Percentiles rank a stretch among this genome's conserved stretches.
phyloP scores from a whole-genome alignment of 192 early-diverging fungal genomes.

The Entomortierella beljakovae region DNA sequence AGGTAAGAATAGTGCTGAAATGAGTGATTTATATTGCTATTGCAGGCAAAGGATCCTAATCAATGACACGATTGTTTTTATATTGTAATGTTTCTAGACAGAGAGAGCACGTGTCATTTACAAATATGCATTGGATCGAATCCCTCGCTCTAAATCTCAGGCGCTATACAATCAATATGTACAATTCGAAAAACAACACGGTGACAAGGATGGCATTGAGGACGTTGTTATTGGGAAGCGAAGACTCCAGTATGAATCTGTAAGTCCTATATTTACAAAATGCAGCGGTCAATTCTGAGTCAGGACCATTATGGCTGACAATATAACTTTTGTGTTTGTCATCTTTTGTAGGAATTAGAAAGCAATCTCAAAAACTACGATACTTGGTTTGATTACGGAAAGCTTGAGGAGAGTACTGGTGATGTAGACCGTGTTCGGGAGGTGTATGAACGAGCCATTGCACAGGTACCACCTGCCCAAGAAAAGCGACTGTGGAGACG shows the following conservation, averaged over 20 bases:
- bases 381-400: constrained; percentile 96
- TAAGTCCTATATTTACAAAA: constrained; percentile 19
- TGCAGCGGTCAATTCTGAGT: neutral
- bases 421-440: constrained; percentile 86
- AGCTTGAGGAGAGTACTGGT: constrained; percentile 86
- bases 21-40: too few relatives aligned
- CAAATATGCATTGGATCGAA: constrained; percentile 91
- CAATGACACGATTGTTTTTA: too few relatives aligned
- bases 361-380: constrained; percentile 93
- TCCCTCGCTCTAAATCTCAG: constrained; percentile 85
- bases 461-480: constrained; percentile 81
- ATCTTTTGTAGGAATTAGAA: constrained; percentile 56
- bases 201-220: constrained; percentile 89
- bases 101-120: constrained; percentile 97
- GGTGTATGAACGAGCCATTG: constrained; percentile 95
- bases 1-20: constrained; percentile 56
- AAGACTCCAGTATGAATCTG: constrained; percentile 89
- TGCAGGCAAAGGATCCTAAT: too few relatives aligned
- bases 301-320: neutral
- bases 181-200: constrained; percentile 97
- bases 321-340: neutral
- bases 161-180: constrained; percentile 94
- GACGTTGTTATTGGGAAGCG: constrained; percentile 91
- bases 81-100: too few relatives aligned
- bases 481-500: constrained; percentile 97